Percentiles rank a stretch among this genome's conserved stretches.
These are phyloP conservation scores for Garcia nutans DNA, from an alignment of 345 rosid species.

Conservation along the genomic window DNA sequence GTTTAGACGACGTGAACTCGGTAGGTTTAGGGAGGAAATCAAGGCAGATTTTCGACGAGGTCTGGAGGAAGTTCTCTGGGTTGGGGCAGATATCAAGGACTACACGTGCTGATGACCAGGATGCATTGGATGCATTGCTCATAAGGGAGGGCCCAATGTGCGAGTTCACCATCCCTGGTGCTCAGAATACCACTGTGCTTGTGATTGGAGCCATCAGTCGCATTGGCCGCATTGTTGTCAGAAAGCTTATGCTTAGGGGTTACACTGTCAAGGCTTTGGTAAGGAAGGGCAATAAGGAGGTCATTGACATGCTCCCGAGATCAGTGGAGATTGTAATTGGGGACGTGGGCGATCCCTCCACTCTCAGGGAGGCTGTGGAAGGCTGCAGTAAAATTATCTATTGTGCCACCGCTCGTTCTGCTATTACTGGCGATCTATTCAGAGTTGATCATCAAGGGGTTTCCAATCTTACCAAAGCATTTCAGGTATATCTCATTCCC, in stretches of 20 bases:
- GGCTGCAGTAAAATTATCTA: constrained; percentile 88
- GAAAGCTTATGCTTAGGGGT: constrained; percentile 97
- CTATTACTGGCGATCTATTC: constrained; percentile 79
- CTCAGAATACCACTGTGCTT: constrained; percentile 86
- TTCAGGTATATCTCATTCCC: constrained; percentile 50
- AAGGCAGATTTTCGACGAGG: constrained; percentile 85
- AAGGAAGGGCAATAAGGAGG: constrained; percentile 65
- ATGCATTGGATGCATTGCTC: constrained; percentile 59
- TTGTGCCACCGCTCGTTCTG: constrained; percentile 93
- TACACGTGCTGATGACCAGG: constrained; percentile 60
- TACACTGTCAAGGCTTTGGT: constrained; percentile 90
- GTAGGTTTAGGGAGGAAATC: constrained; percentile 86
- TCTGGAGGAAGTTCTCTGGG: constrained; percentile 95
- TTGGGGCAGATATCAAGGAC: constrained; percentile 92
- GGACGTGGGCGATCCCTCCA: constrained; percentile 81
- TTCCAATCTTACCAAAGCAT: constrained; percentile 82
- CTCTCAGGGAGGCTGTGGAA: constrained; percentile 65
- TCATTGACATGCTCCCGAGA: constrained; percentile 76
- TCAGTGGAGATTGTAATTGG: constrained; percentile 82
- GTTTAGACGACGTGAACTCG: constrained; percentile 81
- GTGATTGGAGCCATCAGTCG: constrained; percentile 92
- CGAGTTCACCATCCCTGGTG: constrained; percentile 89
- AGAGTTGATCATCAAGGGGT: constrained; percentile 93
- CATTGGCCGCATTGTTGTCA: constrained; percentile 86
- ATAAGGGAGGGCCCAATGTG: constrained; percentile 94